Conservation (phyloP, 192 early-diverging fungal genomes). For the Fimicolochytrium jonesii region DNA sequence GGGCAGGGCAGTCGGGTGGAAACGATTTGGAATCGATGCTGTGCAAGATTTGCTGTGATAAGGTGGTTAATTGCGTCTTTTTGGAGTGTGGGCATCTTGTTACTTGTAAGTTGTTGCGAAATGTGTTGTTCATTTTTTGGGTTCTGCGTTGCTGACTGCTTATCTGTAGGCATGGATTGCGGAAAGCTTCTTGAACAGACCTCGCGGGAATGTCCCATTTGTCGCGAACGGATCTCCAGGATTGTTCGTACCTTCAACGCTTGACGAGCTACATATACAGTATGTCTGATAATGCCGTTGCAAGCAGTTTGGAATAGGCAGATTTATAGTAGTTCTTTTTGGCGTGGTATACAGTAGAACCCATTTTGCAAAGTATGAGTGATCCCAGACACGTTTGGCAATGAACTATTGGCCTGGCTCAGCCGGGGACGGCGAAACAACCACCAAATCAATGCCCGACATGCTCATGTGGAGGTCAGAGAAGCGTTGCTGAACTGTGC, state of each 20-base stretch:
- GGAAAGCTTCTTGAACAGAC: constrained; percentile 46
- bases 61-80: constrained; percentile 75
- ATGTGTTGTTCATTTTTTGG: background rate
- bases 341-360: no score
- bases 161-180: constrained; percentile 57
- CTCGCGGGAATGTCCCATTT: constrained; percentile 76
- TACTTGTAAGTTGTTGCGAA: constrained; percentile 43
- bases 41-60: constrained; percentile 75
- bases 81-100: constrained; percentile 84
- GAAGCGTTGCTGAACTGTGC: no score
- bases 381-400: no score
- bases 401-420: no score
- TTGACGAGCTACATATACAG: no score
- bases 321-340: no score
- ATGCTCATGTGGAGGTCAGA: no score
- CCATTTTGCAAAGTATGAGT: no score
- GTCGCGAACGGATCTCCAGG: constrained; percentile 35
- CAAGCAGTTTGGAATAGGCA: no score
- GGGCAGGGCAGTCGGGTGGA: constrained; percentile 56
- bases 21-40: constrained; percentile 36
- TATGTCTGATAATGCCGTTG: no score
- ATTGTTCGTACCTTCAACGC: constrained; percentile 19
- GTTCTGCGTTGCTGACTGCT: background rate
- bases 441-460: no score
- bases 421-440: no score